These are phyloP conservation scores for Hydnum rufescens DNA, from an alignment of 768 basidiomycete species.

Conservation along the genomic window DNA sequence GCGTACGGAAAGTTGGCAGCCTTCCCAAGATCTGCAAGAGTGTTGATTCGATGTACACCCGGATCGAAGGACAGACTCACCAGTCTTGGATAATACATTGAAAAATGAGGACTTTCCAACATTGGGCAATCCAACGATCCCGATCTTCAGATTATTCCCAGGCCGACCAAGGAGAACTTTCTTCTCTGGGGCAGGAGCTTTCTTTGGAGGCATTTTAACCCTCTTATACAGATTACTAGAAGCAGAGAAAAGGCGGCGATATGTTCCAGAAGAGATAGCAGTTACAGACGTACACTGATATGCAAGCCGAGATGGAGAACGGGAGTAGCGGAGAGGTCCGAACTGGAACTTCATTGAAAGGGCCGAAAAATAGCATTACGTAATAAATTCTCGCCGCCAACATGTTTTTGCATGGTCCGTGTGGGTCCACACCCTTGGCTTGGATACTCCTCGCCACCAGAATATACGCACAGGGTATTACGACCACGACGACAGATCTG, in stretches of 20 bases:
- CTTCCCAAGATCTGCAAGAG: conserved; percentile 55
- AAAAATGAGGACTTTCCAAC: conserved; percentile 99
- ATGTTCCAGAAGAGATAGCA: too few species aligned
- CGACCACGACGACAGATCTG: too few species aligned
- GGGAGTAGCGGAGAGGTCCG: not conserved
- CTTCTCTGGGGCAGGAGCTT: conserved; percentile 57
- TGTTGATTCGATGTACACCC: conserved; percentile 10
- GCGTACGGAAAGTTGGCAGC: conserved; percentile 97
- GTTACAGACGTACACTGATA: too few species aligned
- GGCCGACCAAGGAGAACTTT: conserved; percentile 78
- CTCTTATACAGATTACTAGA: too few species aligned
- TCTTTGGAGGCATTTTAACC: conserved; percentile 76
- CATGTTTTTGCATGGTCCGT: not conserved
- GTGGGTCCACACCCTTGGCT: not conserved
- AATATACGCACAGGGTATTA: not conserved
- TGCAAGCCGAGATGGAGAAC: not conserved
- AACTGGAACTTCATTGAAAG: too few species aligned
- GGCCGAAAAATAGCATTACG: too few species aligned
- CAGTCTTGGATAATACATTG: conserved; percentile 84
- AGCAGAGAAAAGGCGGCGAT: too few species aligned
- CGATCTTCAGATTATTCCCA: conserved; percentile 93
- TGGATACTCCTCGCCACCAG: not conserved
- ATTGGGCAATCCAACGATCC: conserved; percentile 97
- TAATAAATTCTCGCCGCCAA: not conserved
- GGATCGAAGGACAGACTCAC: conserved; percentile 23